Conservation (phyloP, 1,139 yeast species). For the Zhuliangozyma blackwelliae region DNA sequence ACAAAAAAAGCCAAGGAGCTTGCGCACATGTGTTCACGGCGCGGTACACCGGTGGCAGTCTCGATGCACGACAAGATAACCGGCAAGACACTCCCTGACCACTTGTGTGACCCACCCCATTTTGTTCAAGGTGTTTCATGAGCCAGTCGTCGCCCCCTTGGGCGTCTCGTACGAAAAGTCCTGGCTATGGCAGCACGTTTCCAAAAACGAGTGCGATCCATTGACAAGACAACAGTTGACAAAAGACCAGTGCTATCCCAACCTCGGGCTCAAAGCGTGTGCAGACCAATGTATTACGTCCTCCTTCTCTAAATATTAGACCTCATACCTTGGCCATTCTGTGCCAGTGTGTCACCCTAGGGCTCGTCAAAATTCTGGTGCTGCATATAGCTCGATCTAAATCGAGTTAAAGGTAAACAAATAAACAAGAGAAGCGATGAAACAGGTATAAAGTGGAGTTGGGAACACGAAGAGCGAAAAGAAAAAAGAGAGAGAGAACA, state of each 20-base stretch:
- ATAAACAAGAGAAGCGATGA: too few relatives aligned
- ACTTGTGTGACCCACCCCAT: constrained; percentile 48
- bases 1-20: constrained; percentile 19
- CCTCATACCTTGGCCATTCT: too few relatives aligned
- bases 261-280: constrained; percentile 11
- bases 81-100: constrained; percentile 30
- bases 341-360: too few relatives aligned
- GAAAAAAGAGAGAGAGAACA: too few relatives aligned
- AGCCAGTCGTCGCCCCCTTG: constrained; percentile 45
- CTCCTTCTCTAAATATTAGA: too few relatives aligned
- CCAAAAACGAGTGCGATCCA: constrained; percentile 37
- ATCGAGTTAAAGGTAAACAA: too few relatives aligned
- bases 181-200: constrained; percentile 34
- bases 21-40: constrained; percentile 19
- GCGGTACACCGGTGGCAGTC: constrained; percentile 12
- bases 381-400: too few relatives aligned
- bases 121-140: constrained; percentile 37
- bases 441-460: too few relatives aligned
- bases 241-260: constrained; percentile 17
- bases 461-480: too few relatives aligned
- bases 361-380: too few relatives aligned
- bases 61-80: constrained; percentile 13
- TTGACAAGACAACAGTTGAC: constrained; percentile 22
- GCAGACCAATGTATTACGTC: constrained; percentile 1
- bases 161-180: constrained; percentile 45